Percentiles rank a stretch among this genome's conserved stretches.
These are phyloP conservation scores for Medicago arabica DNA, from an alignment of 306 rosid genomes.

Conservation along the genomic window DNA sequence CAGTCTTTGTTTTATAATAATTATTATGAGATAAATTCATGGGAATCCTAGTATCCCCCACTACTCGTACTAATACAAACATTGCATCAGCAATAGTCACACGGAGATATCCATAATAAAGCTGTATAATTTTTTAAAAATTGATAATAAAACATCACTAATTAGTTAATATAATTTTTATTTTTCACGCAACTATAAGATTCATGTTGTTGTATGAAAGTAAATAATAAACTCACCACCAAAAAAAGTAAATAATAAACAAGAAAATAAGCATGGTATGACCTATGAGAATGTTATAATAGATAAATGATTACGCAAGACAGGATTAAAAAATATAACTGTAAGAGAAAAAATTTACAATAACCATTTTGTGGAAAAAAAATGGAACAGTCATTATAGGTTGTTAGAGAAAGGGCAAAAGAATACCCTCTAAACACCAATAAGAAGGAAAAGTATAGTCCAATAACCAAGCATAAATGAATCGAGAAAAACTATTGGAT, in stretches of 20 bases:
- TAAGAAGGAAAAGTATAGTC: not conserved
- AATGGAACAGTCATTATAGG: not conserved
- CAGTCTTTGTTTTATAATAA: slow-evolving; percentile 16
- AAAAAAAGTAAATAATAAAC: not conserved
- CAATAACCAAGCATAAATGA: not conserved
- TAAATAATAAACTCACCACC: not conserved
- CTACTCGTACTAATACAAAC: not conserved
- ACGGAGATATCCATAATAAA: not conserved
- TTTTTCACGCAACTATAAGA: not conserved
- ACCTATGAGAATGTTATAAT: not conserved
- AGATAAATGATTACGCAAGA: not conserved
- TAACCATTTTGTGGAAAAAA: not conserved
- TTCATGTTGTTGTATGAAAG: not conserved
- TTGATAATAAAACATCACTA: not conserved
- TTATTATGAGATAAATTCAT: not conserved
- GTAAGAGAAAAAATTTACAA: not conserved
- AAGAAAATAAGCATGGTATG: not conserved
- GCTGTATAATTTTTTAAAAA: not conserved
- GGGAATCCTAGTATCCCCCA: not conserved
- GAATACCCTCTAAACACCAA: not conserved
- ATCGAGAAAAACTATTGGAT: not conserved
- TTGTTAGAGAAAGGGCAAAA: not conserved
- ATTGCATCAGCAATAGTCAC: not conserved
- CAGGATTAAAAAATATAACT: not conserved
- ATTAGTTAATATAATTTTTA: not conserved